A percentile compares a stretch with the other conserved stretches of the same genome.
Evolutionary conservation across 2,329 filamentous ascomycete genomes (phyloP).

Genomic region (Talaromyces atroroseus): DNA sequence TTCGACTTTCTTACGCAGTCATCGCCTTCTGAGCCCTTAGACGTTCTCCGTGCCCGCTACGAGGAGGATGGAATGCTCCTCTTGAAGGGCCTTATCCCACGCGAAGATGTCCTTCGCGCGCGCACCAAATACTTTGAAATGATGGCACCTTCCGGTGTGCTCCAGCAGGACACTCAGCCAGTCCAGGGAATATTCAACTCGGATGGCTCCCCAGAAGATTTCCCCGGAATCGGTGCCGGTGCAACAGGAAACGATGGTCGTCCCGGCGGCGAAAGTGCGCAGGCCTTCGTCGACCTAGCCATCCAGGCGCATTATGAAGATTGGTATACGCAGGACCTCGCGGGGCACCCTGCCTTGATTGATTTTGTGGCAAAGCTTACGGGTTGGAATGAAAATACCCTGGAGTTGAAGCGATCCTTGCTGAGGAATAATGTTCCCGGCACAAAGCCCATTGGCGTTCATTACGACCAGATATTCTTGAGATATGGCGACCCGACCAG

Average conservation of each 20-base stretch:
- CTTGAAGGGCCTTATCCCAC: conserved; percentile 51
- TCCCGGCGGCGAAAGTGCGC: conserved; percentile 41
- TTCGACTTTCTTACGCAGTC: conserved; percentile 41
- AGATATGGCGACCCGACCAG: conserved; percentile 51
- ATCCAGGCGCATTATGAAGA: conserved; percentile 49
- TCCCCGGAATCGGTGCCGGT: conserved; percentile 52
- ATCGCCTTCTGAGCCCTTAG: conserved; percentile 40
- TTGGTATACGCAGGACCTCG: conserved; percentile 52
- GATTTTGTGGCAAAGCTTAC: conserved; percentile 49
- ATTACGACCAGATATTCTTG: conserved; percentile 57
- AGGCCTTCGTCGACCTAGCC: conserved; percentile 47
- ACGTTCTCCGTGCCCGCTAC: conserved; percentile 45
- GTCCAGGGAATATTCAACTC: conserved; percentile 52
- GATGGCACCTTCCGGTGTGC: conserved; percentile 51
- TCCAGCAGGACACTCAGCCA: conserved; percentile 48
- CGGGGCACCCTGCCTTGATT: conserved; percentile 47
- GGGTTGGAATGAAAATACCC: conserved; percentile 49
- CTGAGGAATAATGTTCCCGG: conserved; percentile 54
- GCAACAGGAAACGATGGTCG: conserved; percentile 40
- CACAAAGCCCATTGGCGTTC: conserved; percentile 55
- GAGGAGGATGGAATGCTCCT: conserved; percentile 51
- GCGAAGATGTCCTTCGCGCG: conserved; percentile 48
- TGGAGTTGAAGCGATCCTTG: conserved; percentile 46
- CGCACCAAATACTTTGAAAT: conserved; percentile 51
- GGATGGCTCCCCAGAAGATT: conserved; percentile 38